Evolutionary conservation across 2,329 filamentous ascomycete species (phyloP).

Genomic region (Aspergillus luchuensis): DNA sequence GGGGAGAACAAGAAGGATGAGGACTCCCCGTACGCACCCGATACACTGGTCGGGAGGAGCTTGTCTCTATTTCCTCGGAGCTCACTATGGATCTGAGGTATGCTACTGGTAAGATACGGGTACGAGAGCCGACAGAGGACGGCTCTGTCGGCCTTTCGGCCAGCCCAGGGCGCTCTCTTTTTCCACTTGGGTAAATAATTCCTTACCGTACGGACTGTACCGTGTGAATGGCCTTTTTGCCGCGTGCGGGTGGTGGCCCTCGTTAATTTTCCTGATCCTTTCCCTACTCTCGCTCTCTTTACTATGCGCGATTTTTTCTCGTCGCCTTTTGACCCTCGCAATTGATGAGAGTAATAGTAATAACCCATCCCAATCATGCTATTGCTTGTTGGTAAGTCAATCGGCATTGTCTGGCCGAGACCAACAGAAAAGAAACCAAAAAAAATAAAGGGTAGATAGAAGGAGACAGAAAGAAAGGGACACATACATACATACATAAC

Average conservation of each 20-base stretch:
- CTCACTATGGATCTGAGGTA: neutral
- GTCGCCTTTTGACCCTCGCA: conserved; percentile 13
- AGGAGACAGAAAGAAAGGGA: neutral
- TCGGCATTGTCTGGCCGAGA: neutral
- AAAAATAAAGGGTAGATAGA: neutral
- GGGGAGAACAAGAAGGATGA: neutral
- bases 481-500: neutral
- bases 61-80: neutral
- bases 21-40: neutral
- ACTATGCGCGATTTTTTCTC: conserved; percentile 32
- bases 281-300: conserved; percentile 13
- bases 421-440: neutral
- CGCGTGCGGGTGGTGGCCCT: conserved; percentile 25
- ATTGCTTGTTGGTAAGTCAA: neutral
- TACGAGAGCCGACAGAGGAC: neutral
- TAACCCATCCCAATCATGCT: conserved; percentile 8
- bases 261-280: conserved; percentile 25
- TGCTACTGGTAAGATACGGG: neutral
- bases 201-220: conserved; percentile 15
- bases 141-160: conserved; percentile 1
- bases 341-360: conserved; percentile 18
- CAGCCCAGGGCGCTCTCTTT: neutral
- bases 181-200: neutral
- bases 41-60: neutral
- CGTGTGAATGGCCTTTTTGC: conserved; percentile 19